Evolutionary conservation across 768 basidiomycete genomes (phyloP).

Genomic region (Boletus vermiculosoides): DNA sequence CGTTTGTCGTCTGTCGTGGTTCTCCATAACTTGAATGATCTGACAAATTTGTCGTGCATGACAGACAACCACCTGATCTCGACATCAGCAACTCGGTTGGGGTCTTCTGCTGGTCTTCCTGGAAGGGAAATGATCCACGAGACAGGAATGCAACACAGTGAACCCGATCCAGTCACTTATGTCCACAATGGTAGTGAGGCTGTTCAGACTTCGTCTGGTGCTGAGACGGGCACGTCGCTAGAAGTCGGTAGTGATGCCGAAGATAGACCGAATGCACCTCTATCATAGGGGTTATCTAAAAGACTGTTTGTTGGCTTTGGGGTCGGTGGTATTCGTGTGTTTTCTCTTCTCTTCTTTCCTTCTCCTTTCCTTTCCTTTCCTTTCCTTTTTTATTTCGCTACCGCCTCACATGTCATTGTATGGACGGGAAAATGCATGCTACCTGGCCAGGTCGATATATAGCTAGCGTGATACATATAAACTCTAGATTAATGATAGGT

Average conservation of each 20-base stretch:
- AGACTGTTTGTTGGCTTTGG: not conserved
- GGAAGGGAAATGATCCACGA: conserved; percentile 2
- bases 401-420: not conserved
- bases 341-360: too few species aligned
- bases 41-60: conserved; percentile 8
- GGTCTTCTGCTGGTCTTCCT: not conserved
- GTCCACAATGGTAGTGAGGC: not conserved
- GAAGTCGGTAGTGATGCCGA: conserved; percentile 3
- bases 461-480: conserved; percentile 26
- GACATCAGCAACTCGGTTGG: not conserved
- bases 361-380: too few species aligned
- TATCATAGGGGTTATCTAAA: not conserved
- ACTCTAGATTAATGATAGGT: conserved; percentile 31
- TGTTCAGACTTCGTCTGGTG: conserved; percentile 1
- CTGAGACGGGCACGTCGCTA: not conserved
- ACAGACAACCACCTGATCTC: conserved; percentile 43
- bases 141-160: conserved; percentile 1
- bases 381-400: not conserved
- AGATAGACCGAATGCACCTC: not conserved
- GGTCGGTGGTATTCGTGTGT: not conserved
- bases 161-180: not conserved
- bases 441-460: conserved; percentile 9
- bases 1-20: not conserved
- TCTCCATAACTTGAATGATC: not conserved
- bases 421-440: conserved; percentile 3